phyloP scores from a whole-genome alignment of 257 asterid species.

The Phtheirospermum japonicum region DNA sequence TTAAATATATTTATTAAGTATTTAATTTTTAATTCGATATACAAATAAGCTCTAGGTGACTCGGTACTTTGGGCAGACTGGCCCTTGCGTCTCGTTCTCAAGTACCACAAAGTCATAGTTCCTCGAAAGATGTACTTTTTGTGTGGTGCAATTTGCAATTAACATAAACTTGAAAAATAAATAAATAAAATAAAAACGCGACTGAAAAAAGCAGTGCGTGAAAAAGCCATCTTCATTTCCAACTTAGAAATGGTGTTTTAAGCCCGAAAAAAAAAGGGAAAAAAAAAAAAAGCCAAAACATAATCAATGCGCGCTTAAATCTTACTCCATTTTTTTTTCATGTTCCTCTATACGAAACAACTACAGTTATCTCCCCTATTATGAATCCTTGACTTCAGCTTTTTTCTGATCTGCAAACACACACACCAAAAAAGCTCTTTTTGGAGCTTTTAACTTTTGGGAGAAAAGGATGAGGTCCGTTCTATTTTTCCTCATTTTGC shows the following conservation, averaged over 20 bases:
- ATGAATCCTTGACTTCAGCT: slow-evolving; percentile 14
- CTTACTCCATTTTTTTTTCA: background rate
- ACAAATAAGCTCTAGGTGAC: too few relatives aligned
- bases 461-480: slow-evolving; percentile 46
- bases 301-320: slow-evolving; percentile 16
- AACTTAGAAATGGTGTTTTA: background rate
- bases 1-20: too few relatives aligned
- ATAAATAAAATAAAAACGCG: background rate
- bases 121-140: slow-evolving; percentile 35
- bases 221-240: slow-evolving; percentile 25
- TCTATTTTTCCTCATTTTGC: slow-evolving; percentile 39
- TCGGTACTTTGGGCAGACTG: too few relatives aligned
- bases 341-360: slow-evolving; percentile 4
- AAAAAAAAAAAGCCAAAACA: too few relatives aligned
- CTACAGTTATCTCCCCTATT: background rate
- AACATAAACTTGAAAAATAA: background rate
- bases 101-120: slow-evolving; percentile 9
- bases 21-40: too few relatives aligned
- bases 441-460: slow-evolving; percentile 21
- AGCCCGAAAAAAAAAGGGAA: background rate
- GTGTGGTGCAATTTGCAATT: background rate
- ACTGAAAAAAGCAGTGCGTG: background rate
- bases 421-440: slow-evolving; percentile 16
- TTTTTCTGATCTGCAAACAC: slow-evolving; percentile 37
- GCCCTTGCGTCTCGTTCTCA: background rate